Evolutionary conservation across 257 asterid species (phyloP).

Genomic region (Gentiana straminea): DNA sequence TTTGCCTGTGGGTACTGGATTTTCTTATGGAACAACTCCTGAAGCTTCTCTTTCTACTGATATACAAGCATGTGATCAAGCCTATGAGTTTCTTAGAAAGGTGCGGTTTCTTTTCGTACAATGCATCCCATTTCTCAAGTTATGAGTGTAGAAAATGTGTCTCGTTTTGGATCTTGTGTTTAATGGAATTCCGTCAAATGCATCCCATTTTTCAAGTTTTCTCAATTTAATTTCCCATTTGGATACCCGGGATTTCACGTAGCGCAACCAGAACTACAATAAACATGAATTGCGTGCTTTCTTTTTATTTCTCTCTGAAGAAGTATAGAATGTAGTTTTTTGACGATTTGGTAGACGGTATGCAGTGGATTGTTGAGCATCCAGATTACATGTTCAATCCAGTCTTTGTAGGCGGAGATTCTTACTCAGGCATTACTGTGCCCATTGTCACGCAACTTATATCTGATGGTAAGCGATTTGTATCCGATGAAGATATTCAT

Average conservation of each 20-base stretch:
- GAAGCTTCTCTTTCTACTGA: conserved; percentile 5
- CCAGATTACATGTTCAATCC: conserved; percentile 25
- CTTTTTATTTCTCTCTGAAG: too few relatives aligned
- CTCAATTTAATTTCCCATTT: too few relatives aligned
- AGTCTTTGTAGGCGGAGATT: conserved; percentile 32
- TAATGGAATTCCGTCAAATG: too few relatives aligned
- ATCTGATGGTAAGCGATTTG: conserved; percentile 20
- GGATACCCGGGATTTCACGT: too few relatives aligned
- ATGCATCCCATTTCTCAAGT: background rate
- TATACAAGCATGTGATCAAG: conserved; percentile 4
- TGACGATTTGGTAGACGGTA: background rate
- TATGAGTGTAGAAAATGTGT: background rate
- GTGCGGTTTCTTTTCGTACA: background rate
- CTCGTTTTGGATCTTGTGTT: too few relatives aligned
- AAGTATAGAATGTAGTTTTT: background rate
- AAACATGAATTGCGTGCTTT: too few relatives aligned
- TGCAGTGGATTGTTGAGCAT: conserved; percentile 31
- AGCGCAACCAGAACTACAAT: too few relatives aligned
- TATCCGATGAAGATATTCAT: background rate
- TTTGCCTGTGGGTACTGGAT: conserved; percentile 16
- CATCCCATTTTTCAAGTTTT: too few relatives aligned
- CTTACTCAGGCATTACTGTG: conserved; percentile 24
- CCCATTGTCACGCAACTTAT: conserved; percentile 24
- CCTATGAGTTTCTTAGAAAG: conserved; percentile 13
- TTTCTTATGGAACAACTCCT: conserved; percentile 11